These are phyloP conservation scores for Platismatia glauca DNA, from an alignment of 495 filamentous ascomycete genomes.

Conservation along the genomic window DNA sequence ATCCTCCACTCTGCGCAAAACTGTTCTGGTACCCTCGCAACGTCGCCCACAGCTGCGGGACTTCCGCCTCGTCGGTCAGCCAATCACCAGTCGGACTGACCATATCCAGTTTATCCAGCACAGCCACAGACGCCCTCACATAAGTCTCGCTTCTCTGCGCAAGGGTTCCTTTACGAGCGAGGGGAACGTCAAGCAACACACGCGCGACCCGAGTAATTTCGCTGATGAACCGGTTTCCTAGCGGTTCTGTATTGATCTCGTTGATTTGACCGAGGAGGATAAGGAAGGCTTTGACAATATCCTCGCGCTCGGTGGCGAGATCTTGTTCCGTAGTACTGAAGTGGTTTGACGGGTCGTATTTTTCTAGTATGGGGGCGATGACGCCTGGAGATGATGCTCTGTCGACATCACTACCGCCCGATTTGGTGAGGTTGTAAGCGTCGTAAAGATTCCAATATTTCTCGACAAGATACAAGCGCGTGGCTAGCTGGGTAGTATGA, in stretches of 20 bases:
- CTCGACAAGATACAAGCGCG: conserved; percentile 71
- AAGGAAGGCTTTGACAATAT: conserved; percentile 66
- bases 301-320: conserved; percentile 61
- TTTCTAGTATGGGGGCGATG: conserved; percentile 20
- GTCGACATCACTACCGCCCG: neutral
- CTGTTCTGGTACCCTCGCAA: conserved; percentile 63
- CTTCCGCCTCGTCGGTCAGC: conserved; percentile 56
- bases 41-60: conserved; percentile 63
- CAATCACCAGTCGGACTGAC: conserved; percentile 25
- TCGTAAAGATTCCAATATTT: conserved; percentile 64
- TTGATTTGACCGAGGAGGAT: conserved; percentile 59
- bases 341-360: conserved; percentile 35
- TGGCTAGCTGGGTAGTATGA: conserved; percentile 63
- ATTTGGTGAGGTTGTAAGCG: conserved; percentile 28
- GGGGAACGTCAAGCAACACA: conserved; percentile 57
- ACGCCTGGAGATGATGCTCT: neutral
- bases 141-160: conserved; percentile 54
- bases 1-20: conserved; percentile 56
- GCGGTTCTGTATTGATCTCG: conserved; percentile 75
- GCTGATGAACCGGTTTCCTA: conserved; percentile 58
- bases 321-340: conserved; percentile 32
- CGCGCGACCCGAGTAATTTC: conserved; percentile 70
- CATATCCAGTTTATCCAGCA: conserved; percentile 59
- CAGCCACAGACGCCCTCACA: conserved; percentile 57
- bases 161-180: conserved; percentile 45